Conservation (phyloP, 2,329 filamentous ascomycete species). For the Lojkania enalia region DNA sequence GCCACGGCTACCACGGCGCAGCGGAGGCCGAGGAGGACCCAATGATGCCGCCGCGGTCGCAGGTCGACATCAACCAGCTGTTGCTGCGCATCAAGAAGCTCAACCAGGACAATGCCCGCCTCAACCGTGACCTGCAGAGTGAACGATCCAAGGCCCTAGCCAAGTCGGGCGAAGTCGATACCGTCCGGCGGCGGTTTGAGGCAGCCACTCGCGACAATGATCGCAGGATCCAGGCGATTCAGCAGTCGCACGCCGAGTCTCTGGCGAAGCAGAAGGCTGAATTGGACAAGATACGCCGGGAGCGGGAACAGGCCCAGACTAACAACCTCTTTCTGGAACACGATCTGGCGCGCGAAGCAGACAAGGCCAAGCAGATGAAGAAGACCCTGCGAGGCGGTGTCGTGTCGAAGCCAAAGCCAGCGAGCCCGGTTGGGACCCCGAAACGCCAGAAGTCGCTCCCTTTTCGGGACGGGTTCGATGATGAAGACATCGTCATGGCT, state of each 20-base stretch:
- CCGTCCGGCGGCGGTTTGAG: constrained; percentile 71
- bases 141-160: constrained; percentile 57
- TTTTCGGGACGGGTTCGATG: constrained; percentile 77
- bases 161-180: constrained; percentile 72
- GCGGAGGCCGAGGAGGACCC: constrained; percentile 28
- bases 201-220: constrained; percentile 66
- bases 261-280: constrained; percentile 65
- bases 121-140: constrained; percentile 47
- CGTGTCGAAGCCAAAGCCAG: constrained; percentile 28
- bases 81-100: constrained; percentile 51
- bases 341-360: constrained; percentile 67
- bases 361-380: constrained; percentile 48
- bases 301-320: constrained; percentile 67
- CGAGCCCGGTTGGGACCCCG: constrained; percentile 59
- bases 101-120: constrained; percentile 47
- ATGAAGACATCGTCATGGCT: constrained; percentile 60
- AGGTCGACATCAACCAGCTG: constrained; percentile 36
- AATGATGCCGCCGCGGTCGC: constrained; percentile 30
- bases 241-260: constrained; percentile 66
- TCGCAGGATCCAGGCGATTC: constrained; percentile 62
- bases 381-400: constrained; percentile 14
- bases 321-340: constrained; percentile 74
- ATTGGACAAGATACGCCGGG: constrained; percentile 65
- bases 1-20: constrained; percentile 9
- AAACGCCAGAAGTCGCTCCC: constrained; percentile 61